These are phyloP conservation scores for Sporobolomyces roseus DNA, from an alignment of 768 basidiomycete species.

Conservation along the genomic window DNA sequence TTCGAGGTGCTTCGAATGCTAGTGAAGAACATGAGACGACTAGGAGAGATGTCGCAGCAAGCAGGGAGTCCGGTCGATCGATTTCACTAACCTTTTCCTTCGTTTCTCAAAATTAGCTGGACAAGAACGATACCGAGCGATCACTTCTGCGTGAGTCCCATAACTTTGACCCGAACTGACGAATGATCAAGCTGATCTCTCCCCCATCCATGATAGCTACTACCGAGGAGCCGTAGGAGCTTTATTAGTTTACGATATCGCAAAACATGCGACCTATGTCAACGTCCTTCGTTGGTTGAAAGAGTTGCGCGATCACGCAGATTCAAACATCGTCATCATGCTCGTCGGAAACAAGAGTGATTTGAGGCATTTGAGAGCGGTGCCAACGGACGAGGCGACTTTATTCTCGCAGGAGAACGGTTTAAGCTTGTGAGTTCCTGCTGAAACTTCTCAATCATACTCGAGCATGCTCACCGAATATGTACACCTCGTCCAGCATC, in stretches of 20 bases:
- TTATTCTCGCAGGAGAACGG: conserved; percentile 68
- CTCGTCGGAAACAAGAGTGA: conserved; percentile 98
- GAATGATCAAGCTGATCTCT: not conserved
- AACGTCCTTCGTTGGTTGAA: conserved; percentile 95
- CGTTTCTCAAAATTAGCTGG: conserved; percentile 60
- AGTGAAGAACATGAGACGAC: no score
- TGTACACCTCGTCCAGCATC: conserved; percentile 68
- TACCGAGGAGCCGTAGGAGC: conserved; percentile 95
- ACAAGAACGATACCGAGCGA: conserved; percentile 94
- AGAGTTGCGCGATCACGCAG: conserved; percentile 89
- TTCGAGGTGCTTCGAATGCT: no score
- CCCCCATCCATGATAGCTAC: conserved; percentile 58
- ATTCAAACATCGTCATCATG: conserved; percentile 56
- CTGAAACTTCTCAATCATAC: not conserved
- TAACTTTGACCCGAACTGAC: not conserved
- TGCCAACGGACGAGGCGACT: conserved; percentile 96
- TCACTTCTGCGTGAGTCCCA: conserved; percentile 71
- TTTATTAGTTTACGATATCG: conserved; percentile 89
- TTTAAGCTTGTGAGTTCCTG: conserved; percentile 39
- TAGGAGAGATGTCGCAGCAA: no score
- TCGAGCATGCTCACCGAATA: conserved; percentile 65
- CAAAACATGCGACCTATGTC: conserved; percentile 81
- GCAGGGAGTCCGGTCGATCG: no score
- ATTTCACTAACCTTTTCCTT: no score
- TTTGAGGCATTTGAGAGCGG: conserved; percentile 93